Evolutionary conservation across 129 eudicot genomes (phyloP), one percentile per base, ranked within the genome.

Genomic region (Pittosporum tobira): DNA sequence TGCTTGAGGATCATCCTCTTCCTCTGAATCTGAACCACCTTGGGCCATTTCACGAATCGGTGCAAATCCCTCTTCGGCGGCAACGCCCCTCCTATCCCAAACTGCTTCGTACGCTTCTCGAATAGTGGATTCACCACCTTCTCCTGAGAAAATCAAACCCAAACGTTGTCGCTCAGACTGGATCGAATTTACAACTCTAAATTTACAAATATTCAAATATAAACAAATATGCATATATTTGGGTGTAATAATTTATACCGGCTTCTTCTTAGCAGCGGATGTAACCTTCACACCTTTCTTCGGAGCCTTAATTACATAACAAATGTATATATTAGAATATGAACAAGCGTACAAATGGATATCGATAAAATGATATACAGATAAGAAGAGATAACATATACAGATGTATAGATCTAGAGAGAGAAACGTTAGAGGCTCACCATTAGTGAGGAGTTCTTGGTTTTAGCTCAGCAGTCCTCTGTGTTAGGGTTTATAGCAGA

Each of bases 71-170:
- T 75, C 75, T 79, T 79, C 2, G 81, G 85, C 10, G 85, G 85
- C 69, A 79, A 72, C 12, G 85, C 85, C 55, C 85, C 81, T 27
- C 85, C 85, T 4, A 79, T 79, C 3, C 85, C 85, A 51, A 79
- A 79, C 67, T 75, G 85, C 76, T 79, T 79, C 12, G 85, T 81
- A 14, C 81, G 52, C 37, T 75, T 79, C 57, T 79, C 85, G 8
- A 64, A 79, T 64, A 79, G 48, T 10, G 85, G 85, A 53, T 79
- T 79, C 64, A 59, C 73, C 5, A 69, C 73, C 72, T 79, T 79
- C 71, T 79, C 85, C 85, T 79, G 21, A 10, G 48, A 40, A 40
- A 40, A 1, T 40, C 11, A 40, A 40, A 15, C 46, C 46, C 46
- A 40, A 15, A 40, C n/a, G n/a, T 40, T 40, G 14, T 10, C 46